phyloP scores from a whole-genome alignment of 768 basidiomycete species.

The Mycena latifolia region DNA sequence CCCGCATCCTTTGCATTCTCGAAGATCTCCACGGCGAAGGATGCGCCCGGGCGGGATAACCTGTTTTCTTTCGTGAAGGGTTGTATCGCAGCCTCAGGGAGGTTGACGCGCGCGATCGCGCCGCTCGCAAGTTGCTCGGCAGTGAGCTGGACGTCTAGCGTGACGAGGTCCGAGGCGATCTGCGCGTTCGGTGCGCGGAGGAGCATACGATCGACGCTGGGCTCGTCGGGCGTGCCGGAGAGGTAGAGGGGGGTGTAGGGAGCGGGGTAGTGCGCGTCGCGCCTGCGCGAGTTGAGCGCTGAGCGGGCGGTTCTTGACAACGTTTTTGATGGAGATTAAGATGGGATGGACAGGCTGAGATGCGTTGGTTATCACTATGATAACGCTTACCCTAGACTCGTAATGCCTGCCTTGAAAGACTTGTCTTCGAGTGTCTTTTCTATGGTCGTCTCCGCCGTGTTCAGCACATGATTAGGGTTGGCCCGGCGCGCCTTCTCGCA shows the following conservation, averaged over 20 bases:
- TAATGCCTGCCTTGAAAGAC: slow-evolving; percentile 20
- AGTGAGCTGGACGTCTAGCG: slow-evolving; percentile 16
- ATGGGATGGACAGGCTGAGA: not conserved
- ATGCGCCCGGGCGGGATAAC: too few species aligned
- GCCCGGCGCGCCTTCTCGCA: too few species aligned
- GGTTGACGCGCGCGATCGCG: not conserved
- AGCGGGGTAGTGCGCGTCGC: slow-evolving; percentile 42
- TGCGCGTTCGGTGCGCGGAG: slow-evolving; percentile 44
- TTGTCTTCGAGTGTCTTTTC: slow-evolving; percentile 33
- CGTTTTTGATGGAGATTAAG: slow-evolving; percentile 35
- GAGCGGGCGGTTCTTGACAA: slow-evolving; percentile 47
- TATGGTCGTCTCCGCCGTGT: not conserved
- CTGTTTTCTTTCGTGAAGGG: not conserved
- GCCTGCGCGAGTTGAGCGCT: slow-evolving; percentile 40
- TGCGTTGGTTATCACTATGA: too few species aligned
- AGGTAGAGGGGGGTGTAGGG: slow-evolving; percentile 54
- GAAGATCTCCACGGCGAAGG: too few species aligned
- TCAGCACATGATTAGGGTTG: too few species aligned
- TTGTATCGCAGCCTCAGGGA: not conserved
- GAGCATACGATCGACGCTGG: slow-evolving; percentile 52
- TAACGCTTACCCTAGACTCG: not conserved
- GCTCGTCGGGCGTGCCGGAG: slow-evolving; percentile 39
- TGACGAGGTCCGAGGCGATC: slow-evolving; percentile 39
- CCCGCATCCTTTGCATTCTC: too few species aligned
- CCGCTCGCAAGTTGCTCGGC: too few species aligned